Conservation (phyloP, 2,329 filamentous ascomycete species). For the Aspergillus costaricaensis region DNA sequence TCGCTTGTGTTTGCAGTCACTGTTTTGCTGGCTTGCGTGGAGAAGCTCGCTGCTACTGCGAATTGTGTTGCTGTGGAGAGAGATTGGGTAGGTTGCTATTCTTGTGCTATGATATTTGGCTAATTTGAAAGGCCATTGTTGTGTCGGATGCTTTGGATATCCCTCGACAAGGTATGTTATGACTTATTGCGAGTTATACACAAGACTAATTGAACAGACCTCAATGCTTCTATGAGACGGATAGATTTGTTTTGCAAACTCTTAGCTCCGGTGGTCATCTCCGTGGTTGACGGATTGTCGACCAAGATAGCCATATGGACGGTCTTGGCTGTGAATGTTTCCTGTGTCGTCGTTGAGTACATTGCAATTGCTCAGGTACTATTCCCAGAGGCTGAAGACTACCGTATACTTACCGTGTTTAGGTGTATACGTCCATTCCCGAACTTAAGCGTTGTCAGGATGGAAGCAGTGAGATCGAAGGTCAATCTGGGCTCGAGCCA, state of each 20-base stretch:
- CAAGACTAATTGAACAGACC: constrained; percentile 21
- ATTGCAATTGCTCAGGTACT: constrained; percentile 40
- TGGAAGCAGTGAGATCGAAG: neutral
- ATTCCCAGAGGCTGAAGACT: neutral
- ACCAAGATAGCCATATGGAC: constrained; percentile 49
- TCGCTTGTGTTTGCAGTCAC: constrained; percentile 35
- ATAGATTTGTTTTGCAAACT: constrained; percentile 63
- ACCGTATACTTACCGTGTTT: neutral
- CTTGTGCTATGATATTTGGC: neutral
- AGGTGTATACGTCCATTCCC: constrained; percentile 26
- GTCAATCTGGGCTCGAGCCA: neutral
- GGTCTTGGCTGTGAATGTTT: constrained; percentile 49
- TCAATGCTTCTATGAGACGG: constrained; percentile 59
- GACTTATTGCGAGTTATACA: neutral
- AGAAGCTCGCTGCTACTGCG: constrained; percentile 66
- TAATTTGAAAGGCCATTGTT: constrained; percentile 30
- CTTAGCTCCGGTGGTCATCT: constrained; percentile 55
- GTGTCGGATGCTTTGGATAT: constrained; percentile 37
- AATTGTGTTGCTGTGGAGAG: constrained; percentile 70
- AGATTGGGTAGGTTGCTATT: constrained; percentile 58
- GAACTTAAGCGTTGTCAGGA: constrained; percentile 16
- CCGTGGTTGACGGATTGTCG: constrained; percentile 49
- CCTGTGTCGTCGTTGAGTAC: constrained; percentile 44
- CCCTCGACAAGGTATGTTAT: constrained; percentile 44
- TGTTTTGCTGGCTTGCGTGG: constrained; percentile 64